These are phyloP conservation scores for Arctium lappa DNA, from an alignment of 129 eudicot genomes.

Conservation along the genomic window DNA sequence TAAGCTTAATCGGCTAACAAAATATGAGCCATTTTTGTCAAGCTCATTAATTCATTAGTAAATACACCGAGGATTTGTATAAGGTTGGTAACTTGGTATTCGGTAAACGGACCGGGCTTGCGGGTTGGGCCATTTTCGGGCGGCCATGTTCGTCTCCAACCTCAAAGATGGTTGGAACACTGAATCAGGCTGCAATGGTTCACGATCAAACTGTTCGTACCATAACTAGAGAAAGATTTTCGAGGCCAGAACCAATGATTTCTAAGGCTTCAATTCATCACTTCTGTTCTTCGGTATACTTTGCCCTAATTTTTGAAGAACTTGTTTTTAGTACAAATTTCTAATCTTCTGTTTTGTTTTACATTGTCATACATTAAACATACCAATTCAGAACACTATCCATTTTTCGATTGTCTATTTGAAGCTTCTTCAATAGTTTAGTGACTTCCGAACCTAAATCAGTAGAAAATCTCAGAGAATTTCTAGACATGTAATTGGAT, in stretches of 20 bases:
- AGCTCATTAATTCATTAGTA: too few relatives aligned
- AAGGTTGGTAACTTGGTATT: too few relatives aligned
- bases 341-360: neutral
- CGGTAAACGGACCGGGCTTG: neutral
- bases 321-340: neutral
- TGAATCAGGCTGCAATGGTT: too few relatives aligned
- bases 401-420: neutral
- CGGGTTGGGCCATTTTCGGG: neutral
- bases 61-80: too few relatives aligned
- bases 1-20: too few relatives aligned
- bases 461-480: neutral
- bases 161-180: neutral
- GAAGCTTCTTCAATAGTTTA: neutral
- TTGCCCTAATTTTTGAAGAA: neutral
- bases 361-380: neutral
- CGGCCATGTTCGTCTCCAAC: neutral
- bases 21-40: too few relatives aligned
- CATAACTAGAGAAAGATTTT: neutral
- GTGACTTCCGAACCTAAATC: too few relatives aligned
- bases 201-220: too few relatives aligned
- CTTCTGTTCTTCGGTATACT: neutral
- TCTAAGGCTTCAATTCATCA: neutral
- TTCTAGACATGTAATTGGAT: neutral
- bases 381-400: neutral
- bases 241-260: neutral